Evolutionary conservation across 768 basidiomycete species (phyloP).

Genomic region (Imleria badia): DNA sequence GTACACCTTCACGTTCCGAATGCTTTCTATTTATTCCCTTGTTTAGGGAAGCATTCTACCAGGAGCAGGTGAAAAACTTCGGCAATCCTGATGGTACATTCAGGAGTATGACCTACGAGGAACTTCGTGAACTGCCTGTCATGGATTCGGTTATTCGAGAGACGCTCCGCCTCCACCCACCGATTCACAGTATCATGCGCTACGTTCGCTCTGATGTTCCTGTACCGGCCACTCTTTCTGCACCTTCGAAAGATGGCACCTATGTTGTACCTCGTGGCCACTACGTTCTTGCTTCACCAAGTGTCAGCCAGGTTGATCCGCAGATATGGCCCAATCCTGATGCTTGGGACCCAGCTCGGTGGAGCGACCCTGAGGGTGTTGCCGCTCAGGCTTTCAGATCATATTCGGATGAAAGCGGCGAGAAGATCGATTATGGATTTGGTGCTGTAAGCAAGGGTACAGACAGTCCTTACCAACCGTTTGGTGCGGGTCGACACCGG

Average conservation of each 20-base stretch:
- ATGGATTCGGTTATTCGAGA: slow-evolving; percentile 91
- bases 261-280: slow-evolving; percentile 91
- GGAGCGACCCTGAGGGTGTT: slow-evolving; percentile 82
- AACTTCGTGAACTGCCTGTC: slow-evolving; percentile 76
- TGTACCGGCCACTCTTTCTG: slow-evolving; percentile 76
- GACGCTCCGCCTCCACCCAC: slow-evolving; percentile 90
- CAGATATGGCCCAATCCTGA: slow-evolving; percentile 71
- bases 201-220: slow-evolving; percentile 83
- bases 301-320: slow-evolving; percentile 86
- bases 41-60: slow-evolving; percentile 73
- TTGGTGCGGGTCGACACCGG: slow-evolving; percentile 94
- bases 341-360: slow-evolving; percentile 79
- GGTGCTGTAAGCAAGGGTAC: slow-evolving; percentile 96
- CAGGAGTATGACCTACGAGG: slow-evolving; percentile 81
- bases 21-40: background rate
- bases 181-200: slow-evolving; percentile 95
- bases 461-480: slow-evolving; percentile 94
- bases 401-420: slow-evolving; percentile 73
- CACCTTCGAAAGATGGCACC: slow-evolving; percentile 68
- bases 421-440: slow-evolving; percentile 96
- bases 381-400: slow-evolving; percentile 75
- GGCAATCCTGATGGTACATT: slow-evolving; percentile 77
- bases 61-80: slow-evolving; percentile 87
- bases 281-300: slow-evolving; percentile 86
- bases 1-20: slow-evolving; percentile 26